Base-by-base conservation (phyloP, 1,284 basidiomycete species). In the Papiliotrema fonsecae region DNA sequence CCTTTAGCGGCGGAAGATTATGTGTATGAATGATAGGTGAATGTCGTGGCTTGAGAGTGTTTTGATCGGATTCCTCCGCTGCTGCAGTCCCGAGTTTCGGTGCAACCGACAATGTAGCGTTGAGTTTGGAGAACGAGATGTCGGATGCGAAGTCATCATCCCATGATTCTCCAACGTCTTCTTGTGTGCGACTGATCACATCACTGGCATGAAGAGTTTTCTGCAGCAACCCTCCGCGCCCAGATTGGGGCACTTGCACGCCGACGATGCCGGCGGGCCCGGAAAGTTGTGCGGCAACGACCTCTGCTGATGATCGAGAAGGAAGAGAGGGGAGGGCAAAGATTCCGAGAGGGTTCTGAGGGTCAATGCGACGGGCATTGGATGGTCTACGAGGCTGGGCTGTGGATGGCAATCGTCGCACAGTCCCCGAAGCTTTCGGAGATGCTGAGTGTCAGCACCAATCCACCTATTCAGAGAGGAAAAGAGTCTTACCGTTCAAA, bases 131-230 rank as follows among this genome's bases (percentile, higher is more conserved):
- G 10, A 68, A 43, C 1, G 62, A 64, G 25, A 93, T 91, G 2
- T 86, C 91, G 54, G 89, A 89, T 62, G 92, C 91, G 64, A 97
- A 98, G 68, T 98, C 94, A 59, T 91, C 88, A 65, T 98, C 94
- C 92, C 94, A 97, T 38, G 57, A 62, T 42, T 63, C 63, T n/a
- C 54, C 65, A 11, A 46, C 51, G 30, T 53, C 55, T 47, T 71
- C 67, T 24, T 58, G 62, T 1, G 65, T 61, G 30, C 67, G 49
- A 19, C 45, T 60, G 22, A 71, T 52, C 13, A 62, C 67, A 39
- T 94, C 89, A 10, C 83, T 89, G 63, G 89, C 85, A 56, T 86
- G 87, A 69, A 87, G 69, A 38, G 61, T 74, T 60, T 67, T 75
- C 52, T 57, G 58, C 28, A 71, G 28, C 19, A 69, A 35, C 4